These are phyloP conservation scores for Cyberlindnera petersonii DNA, from an alignment of 805 yeast species.

Conservation along the genomic window DNA sequence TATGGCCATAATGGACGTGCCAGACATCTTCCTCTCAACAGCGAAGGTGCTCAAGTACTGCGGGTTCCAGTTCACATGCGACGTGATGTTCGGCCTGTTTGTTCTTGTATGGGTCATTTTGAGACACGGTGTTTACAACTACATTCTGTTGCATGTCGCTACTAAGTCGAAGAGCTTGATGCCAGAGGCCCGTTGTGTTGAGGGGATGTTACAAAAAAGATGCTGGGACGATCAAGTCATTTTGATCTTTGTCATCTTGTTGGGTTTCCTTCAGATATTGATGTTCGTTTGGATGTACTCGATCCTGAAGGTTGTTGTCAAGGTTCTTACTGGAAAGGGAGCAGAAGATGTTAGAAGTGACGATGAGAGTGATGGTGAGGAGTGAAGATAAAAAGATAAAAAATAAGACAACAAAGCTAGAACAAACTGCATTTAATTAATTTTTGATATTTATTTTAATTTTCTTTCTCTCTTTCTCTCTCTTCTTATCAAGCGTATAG, in stretches of 20 bases:
- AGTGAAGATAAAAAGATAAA: too few species aligned
- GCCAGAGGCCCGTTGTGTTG: slow-evolving; percentile 41
- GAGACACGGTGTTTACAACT: slow-evolving; percentile 73
- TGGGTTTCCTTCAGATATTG: slow-evolving; percentile 63
- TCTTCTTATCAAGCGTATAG: slow-evolving; percentile 15
- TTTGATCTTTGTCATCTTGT: slow-evolving; percentile 45
- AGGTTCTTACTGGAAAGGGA: slow-evolving; percentile 63
- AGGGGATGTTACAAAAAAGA: slow-evolving; percentile 32
- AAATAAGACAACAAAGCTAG: too few species aligned
- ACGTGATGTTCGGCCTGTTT: slow-evolving; percentile 62
- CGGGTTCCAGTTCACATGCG: slow-evolving; percentile 58
- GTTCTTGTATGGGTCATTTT: slow-evolving; percentile 63
- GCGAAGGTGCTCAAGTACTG: slow-evolving; percentile 80
- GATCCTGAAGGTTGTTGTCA: slow-evolving; percentile 65
- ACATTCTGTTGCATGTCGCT: slow-evolving; percentile 57
- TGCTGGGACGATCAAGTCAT: slow-evolving; percentile 49
- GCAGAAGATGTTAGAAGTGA: slow-evolving; percentile 91
- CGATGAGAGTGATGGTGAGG: slow-evolving; percentile 56
- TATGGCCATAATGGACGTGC: slow-evolving; percentile 76
- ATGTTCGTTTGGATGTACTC: slow-evolving; percentile 71
- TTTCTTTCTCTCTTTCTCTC: too few species aligned
- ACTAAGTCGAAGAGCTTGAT: slow-evolving; percentile 42
- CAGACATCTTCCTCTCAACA: slow-evolving; percentile 62
- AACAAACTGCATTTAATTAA: too few species aligned
- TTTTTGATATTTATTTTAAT: too few species aligned